Evolutionary conservation across 108 stramenopile genomes (phyloP).

Genomic region (Nitzschia sp.): DNA sequence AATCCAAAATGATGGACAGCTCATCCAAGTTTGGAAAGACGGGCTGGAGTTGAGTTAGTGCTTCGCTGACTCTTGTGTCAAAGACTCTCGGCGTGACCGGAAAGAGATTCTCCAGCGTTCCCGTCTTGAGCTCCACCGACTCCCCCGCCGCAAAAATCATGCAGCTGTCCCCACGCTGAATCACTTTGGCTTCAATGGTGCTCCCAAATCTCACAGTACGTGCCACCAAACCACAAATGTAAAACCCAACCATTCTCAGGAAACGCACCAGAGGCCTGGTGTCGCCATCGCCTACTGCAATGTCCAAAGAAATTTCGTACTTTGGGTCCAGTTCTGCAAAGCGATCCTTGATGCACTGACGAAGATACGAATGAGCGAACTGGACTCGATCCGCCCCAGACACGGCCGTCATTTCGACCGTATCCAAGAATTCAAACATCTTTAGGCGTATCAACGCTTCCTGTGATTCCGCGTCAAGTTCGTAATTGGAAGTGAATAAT

Average conservation of each 20-base stretch:
- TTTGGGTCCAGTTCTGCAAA: constrained; percentile 1
- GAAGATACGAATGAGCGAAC: constrained; percentile 49
- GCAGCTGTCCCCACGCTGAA: neutral
- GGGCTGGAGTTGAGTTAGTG: constrained; percentile 11
- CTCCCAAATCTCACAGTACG: constrained; percentile 15
- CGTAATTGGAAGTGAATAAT: constrained; percentile 68
- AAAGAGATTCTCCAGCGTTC: constrained; percentile 34
- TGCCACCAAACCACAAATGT: constrained; percentile 23
- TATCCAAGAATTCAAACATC: constrained; percentile 46
- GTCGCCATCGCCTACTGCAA: constrained; percentile 48
- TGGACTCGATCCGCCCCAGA: constrained; percentile 42
- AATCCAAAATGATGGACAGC: constrained; percentile 55
- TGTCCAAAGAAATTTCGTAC: constrained; percentile 25
- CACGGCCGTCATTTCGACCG: constrained; percentile 39
- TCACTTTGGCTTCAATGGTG: constrained; percentile 6
- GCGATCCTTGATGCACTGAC: constrained; percentile 40
- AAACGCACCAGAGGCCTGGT: constrained; percentile 56
- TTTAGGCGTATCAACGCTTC: constrained; percentile 41
- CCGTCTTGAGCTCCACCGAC: constrained; percentile 32
- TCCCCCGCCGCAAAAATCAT: neutral
- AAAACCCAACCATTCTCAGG: constrained; percentile 54
- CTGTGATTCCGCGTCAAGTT: constrained; percentile 25
- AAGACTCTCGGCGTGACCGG: constrained; percentile 14
- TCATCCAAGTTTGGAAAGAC: constrained; percentile 17
- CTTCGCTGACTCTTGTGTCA: constrained; percentile 26